Evolutionary conservation across 2,329 filamentous ascomycete genomes (phyloP).

Genomic region (Diaporthe batatas): DNA sequence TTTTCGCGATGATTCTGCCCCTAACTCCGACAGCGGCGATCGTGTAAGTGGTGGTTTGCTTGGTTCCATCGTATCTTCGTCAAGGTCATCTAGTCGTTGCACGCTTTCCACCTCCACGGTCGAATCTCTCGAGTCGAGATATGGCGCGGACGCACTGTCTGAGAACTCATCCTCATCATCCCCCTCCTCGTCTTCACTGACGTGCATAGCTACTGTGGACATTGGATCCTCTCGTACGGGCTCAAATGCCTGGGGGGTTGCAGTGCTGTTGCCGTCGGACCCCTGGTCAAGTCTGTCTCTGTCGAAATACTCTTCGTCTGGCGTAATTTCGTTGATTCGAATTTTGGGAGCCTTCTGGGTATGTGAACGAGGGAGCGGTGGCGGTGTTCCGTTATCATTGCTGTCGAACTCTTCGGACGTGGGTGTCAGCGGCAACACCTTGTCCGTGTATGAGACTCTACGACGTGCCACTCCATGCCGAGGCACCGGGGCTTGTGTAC

Average conservation of each 20-base stretch:
- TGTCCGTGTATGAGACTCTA: slow-evolving; percentile 46
- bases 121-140: slow-evolving; percentile 22
- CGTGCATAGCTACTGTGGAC: slow-evolving; percentile 2
- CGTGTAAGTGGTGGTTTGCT: slow-evolving; percentile 41
- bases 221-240: background rate
- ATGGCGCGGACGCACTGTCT: slow-evolving; percentile 12
- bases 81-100: slow-evolving; percentile 14
- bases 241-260: background rate
- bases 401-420: slow-evolving; percentile 47
- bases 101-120: slow-evolving; percentile 5
- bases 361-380: background rate
- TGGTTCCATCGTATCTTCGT: background rate
- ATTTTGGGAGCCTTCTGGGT: slow-evolving; percentile 15
- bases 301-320: slow-evolving; percentile 22
- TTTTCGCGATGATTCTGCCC: slow-evolving; percentile 45
- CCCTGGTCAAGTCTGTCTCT: background rate
- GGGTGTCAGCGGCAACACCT: slow-evolving; percentile 52
- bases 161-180: slow-evolving; percentile 30
- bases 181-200: background rate
- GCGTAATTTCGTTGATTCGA: slow-evolving; percentile 22
- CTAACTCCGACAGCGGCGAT: slow-evolving; percentile 43
- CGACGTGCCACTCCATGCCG: slow-evolving; percentile 16
- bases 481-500: background rate
- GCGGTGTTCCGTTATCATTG: slow-evolving; percentile 43
- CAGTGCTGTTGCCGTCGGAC: background rate